Conservation (phyloP, 2,329 filamentous ascomycete genomes). For the Claviceps quebecensis region DNA sequence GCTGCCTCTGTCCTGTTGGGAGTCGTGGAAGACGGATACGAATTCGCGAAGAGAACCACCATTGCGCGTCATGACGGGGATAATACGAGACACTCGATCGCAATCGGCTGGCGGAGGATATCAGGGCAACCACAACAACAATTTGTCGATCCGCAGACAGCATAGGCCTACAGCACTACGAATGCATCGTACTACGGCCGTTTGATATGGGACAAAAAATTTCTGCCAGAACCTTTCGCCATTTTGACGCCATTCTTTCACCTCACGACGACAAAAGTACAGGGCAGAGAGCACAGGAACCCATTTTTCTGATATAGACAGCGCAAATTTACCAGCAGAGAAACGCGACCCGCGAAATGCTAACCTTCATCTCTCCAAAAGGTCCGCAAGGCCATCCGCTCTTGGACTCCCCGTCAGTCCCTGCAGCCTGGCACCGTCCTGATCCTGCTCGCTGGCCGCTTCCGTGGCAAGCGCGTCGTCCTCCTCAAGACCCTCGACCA, state of each 20-base stretch:
- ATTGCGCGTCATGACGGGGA: neutral
- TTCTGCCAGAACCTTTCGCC: neutral
- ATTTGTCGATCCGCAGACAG: neutral
- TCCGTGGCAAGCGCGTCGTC: constrained; percentile 99
- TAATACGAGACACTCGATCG: neutral
- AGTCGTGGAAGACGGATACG: neutral
- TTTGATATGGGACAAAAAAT: neutral
- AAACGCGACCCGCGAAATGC: neutral
- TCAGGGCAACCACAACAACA: neutral
- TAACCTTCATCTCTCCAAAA: constrained; percentile 26
- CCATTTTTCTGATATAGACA: neutral
- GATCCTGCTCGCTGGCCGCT: constrained; percentile 97
- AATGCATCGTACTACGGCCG: neutral
- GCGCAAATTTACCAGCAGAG: neutral
- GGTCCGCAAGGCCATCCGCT: constrained; percentile 88
- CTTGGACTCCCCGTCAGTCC: constrained; percentile 74
- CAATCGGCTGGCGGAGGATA: neutral
- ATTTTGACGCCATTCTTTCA: neutral
- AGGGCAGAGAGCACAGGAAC: constrained; percentile 2
- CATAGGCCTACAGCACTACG: neutral
- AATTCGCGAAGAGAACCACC: neutral
- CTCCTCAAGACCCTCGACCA: constrained; percentile 96
- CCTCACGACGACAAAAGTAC: neutral
- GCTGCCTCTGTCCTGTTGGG: neutral
- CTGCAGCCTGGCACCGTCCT: constrained; percentile 92